phyloP scores from a whole-genome alignment of 371 early-diverging fungal species.

The Mucor circinelloides region DNA sequence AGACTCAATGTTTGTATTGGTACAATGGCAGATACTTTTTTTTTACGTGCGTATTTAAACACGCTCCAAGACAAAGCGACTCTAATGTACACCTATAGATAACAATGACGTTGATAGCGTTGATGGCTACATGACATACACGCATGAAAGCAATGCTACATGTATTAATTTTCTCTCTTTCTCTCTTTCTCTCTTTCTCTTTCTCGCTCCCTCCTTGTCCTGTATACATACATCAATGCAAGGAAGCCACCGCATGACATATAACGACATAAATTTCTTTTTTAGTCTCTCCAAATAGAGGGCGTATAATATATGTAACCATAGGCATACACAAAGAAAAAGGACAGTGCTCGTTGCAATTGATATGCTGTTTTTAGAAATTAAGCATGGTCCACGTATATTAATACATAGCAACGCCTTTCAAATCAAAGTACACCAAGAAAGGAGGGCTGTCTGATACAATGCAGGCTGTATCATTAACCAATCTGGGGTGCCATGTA shows the following conservation, averaged over 20 bases:
- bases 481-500: conserved; percentile 9
- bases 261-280: not conserved
- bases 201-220: not conserved
- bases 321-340: not conserved
- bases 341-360: not conserved
- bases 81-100: not conserved
- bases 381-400: not conserved
- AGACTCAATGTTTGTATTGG: not conserved
- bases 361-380: not conserved
- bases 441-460: not conserved
- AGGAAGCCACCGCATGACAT: conserved; percentile 13
- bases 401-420: not conserved
- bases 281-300: not conserved
- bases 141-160: not conserved
- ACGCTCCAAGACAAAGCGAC: not conserved
- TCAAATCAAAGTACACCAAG: not conserved
- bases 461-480: conserved; percentile 8
- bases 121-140: not conserved
- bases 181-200: not conserved
- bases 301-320: not conserved
- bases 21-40: not conserved
- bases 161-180: too few species aligned
- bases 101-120: not conserved
- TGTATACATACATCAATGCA: not conserved
- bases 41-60: not conserved